Evolutionary conservation across 192 early-diverging fungal species (phyloP), one percentile per base, ranked within the genome.

Genomic region (Gigaspora rosea): DNA sequence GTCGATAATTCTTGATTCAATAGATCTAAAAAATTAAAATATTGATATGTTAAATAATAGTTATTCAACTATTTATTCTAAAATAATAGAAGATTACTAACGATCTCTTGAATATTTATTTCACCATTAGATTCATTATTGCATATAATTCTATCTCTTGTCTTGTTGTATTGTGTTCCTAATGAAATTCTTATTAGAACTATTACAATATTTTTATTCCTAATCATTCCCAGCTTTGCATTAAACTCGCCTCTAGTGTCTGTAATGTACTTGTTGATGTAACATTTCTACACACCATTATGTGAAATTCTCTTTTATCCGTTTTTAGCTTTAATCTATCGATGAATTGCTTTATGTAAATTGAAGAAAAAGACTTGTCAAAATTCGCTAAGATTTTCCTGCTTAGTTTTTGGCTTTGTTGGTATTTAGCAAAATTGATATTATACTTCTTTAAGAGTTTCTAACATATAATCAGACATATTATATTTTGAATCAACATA

Each of bases 321-420:
- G 61, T 36, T 59, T 69, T 33, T 62, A 71, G 16, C 46, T 78
- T 13, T 49, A 78, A 48, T 58, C 52, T 49, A 56, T 71, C 27
- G 35, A 71, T 78, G 49, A 78, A 78, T 62, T 56, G 27, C 36
- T 71, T 71, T 27, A 78, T 54, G 49, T 78, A 67, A 49, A 0
- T 48, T 78, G 76, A 78, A 71, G 47, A 59, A n/a, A 73, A 73
- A 56, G 58, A 62, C 59, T 71, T 58, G 46, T 62, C 67, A 78
- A 27, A 59, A 22, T 58, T 78, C 62, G 76, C 2, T 71, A 78
- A 61, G 49, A 78, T 56, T 50, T 70, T 59, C 11, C 62, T 27
- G 27, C 62, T 65, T 54, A 16, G 61, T 78, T 20, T 78, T 68
- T 71, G 13, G 76, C 22, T 59, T 59, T 36, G 36, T 65, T 48